Evolutionary conservation across 495 filamentous ascomycete species (phyloP).

Genomic region (Physcia stellaris): DNA sequence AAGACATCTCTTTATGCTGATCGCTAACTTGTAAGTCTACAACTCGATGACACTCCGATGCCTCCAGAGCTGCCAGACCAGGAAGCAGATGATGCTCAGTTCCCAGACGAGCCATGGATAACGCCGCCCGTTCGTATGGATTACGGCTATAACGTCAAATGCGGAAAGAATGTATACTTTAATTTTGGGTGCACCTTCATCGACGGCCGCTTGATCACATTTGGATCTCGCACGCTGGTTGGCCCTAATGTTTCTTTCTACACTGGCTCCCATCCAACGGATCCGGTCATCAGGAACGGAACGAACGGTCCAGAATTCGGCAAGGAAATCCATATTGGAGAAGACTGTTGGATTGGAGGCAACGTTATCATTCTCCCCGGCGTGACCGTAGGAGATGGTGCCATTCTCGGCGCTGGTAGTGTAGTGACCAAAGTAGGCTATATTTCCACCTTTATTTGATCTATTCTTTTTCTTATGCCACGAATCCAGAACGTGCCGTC

Average conservation of each 20-base stretch:
- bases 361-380: conserved; percentile 63
- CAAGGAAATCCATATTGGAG: conserved; percentile 60
- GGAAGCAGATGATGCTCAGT: conserved; percentile 45
- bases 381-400: conserved; percentile 67
- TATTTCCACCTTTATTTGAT: too few species aligned
- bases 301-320: conserved; percentile 62
- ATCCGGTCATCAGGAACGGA: conserved; percentile 60
- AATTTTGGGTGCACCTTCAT: conserved; percentile 65
- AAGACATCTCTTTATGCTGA: too few species aligned
- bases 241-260: conserved; percentile 66
- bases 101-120: conserved; percentile 52
- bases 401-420: conserved; percentile 70
- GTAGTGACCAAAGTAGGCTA: conserved; percentile 73
- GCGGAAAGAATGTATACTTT: conserved; percentile 58
- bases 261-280: conserved; percentile 60
- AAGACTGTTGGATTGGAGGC: conserved; percentile 85
- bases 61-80: conserved; percentile 38
- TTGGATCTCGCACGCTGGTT: conserved; percentile 67
- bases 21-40: too few species aligned
- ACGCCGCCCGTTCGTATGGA: conserved; percentile 58
- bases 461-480: too few species aligned
- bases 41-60: conserved; percentile 47
- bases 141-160: conserved; percentile 59
- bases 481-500: conserved; percentile 34
- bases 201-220: conserved; percentile 63